Base-by-base conservation (phyloP, 2,329 filamentous ascomycete genomes). In the Decorospora gaudefroyi region DNA sequence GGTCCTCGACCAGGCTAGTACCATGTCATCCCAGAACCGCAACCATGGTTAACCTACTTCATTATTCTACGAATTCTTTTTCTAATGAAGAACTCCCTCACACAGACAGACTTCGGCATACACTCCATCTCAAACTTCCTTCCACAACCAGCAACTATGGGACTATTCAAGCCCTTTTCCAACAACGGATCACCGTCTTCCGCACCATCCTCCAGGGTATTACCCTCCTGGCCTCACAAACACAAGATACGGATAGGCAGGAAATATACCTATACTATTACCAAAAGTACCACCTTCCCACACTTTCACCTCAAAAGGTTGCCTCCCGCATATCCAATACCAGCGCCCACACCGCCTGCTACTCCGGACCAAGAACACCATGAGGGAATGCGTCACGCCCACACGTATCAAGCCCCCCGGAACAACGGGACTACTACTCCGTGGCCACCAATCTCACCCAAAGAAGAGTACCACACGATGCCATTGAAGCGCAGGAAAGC, bases 401-500 rank as follows among this genome's bases (percentile, higher is more conserved):
- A 23, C 21, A 12, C 16, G 17, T 16, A 25, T 26, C 15, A 16
- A 36, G 22, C 35, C 7, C 3, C 11, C 16, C 31, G 29, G 11
- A 30, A 12, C n/a, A 22, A 19, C 10, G 15, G 26, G n/a, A n/a
- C n/a, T 7, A 7, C 16, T 7, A 10, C n/a, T 17, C 11, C n/a
- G n/a, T 15, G 15, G 21, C 11, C 10, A 8, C 19, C 11, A 12
- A 13, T n/a, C n/a, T 10, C 7, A 9, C 26, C n/a, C 5, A n/a
- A 10, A 21, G 16, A 37, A 19, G 27, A 43, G 17, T 37, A 30
- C 8, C n/a, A 18, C 9, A 30, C 17, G 1, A 37, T 37, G 40
- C 27, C 27, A 4, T 19, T 37, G 21, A 12, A n/a, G 18, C 27
- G 27, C 4, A n/a, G 27, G 3, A 8, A 27, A 27, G 27, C 19